Percentiles rank a stretch among this genome's conserved stretches.
Evolutionary conservation across 768 basidiomycete species (phyloP).

Genomic region (Collybiopsis luxurians): DNA sequence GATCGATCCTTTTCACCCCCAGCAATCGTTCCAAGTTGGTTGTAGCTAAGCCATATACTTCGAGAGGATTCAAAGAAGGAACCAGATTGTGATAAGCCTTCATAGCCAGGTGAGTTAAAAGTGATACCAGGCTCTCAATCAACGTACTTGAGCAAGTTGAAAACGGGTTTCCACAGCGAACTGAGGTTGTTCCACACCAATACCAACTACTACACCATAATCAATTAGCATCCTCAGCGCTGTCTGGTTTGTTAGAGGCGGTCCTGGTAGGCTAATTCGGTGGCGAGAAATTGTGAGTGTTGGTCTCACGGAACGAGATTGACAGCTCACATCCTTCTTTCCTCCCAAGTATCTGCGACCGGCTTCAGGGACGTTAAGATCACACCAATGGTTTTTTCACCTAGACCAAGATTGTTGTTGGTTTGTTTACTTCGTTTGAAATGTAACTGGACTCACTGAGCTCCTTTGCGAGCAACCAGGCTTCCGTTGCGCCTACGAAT

Average conservation of each 20-base stretch:
- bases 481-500: slow-evolving; percentile 60
- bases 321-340: slow-evolving; percentile 53
- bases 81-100: not conserved
- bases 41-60: slow-evolving; percentile 34
- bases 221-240: slow-evolving; percentile 61
- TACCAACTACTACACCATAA: slow-evolving; percentile 77
- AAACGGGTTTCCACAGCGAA: slow-evolving; percentile 1
- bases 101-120: not conserved
- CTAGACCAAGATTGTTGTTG: slow-evolving; percentile 36
- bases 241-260: slow-evolving; percentile 65
- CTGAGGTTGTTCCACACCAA: slow-evolving; percentile 66
- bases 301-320: not conserved
- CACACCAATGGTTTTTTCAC: slow-evolving; percentile 44
- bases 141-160: not conserved
- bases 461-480: slow-evolving; percentile 65
- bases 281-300: not conserved
- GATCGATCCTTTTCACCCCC: slow-evolving; percentile 23
- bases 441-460: slow-evolving; percentile 38
- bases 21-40: slow-evolving; percentile 15
- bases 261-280: slow-evolving; percentile 58
- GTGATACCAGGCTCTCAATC: not conserved
- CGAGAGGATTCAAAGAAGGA: slow-evolving; percentile 37
- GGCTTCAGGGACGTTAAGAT: slow-evolving; percentile 57
- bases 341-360: slow-evolving; percentile 74
- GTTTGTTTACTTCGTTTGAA: not conserved